phyloP scores from a whole-genome alignment of 2,329 filamentous ascomycete species.

The Botrytis medusae region DNA sequence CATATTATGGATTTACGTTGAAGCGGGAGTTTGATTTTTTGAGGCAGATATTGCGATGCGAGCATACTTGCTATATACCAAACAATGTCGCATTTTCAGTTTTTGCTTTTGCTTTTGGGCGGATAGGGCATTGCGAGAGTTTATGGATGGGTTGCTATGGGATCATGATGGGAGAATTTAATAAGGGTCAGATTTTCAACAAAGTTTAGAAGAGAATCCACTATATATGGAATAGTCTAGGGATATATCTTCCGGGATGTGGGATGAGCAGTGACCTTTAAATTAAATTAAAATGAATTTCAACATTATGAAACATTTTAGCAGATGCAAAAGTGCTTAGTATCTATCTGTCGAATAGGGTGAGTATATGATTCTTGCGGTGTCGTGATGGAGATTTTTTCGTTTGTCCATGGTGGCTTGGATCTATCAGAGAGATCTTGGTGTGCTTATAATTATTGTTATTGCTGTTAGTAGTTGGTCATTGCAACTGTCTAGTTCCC shows the following conservation, averaged over 20 bases:
- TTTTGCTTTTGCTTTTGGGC: background rate
- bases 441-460: too few relatives aligned
- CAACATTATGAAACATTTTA: background rate
- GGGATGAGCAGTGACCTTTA: background rate
- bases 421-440: too few relatives aligned
- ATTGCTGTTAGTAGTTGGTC: too few relatives aligned
- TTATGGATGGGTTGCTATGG: background rate
- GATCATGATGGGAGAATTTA: background rate
- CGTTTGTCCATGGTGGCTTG: background rate
- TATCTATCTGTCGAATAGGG: background rate
- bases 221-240: background rate
- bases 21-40: background rate
- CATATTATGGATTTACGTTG: background rate
- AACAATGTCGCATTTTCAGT: background rate
- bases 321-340: background rate
- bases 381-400: background rate
- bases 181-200: background rate
- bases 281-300: background rate
- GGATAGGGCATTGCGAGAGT: background rate
- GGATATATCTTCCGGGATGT: background rate
- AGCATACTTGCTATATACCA: slow-evolving; percentile 4
- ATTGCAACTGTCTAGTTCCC: too few relatives aligned
- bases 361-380: background rate
- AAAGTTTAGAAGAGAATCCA: background rate
- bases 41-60: background rate